Evolutionary conservation across 768 basidiomycete genomes (phyloP).

Genomic region (Amanita fuliginea): DNA sequence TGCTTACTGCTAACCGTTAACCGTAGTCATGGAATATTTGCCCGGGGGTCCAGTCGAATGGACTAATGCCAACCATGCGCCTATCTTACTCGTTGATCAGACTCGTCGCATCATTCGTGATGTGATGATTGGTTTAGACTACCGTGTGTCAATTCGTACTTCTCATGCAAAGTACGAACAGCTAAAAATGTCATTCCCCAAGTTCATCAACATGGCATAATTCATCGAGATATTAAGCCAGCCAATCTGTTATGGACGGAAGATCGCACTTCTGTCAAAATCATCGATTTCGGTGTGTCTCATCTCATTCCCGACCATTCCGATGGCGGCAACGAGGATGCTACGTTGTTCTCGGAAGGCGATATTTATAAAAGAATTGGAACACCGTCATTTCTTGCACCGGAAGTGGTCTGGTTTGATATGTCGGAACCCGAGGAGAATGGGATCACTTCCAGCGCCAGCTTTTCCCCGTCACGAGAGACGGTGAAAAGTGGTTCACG

Average conservation of each 20-base stretch:
- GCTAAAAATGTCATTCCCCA: background rate
- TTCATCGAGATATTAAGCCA: conserved; percentile 87
- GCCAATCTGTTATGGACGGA: conserved; percentile 67
- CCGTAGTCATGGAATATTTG: conserved; percentile 30
- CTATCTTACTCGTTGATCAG: conserved; percentile 24
- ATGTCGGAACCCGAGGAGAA: conserved; percentile 9
- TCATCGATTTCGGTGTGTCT: conserved; percentile 75
- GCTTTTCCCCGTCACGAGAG: conserved; percentile 10
- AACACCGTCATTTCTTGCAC: conserved; percentile 33
- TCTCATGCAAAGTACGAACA: background rate
- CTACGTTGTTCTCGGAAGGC: conserved; percentile 22
- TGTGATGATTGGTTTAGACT: conserved; percentile 30
- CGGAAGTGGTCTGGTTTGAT: conserved; percentile 31
- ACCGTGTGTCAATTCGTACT: conserved; percentile 18
- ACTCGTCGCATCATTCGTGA: conserved; percentile 30
- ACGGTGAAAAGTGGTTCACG: conserved; percentile 11
- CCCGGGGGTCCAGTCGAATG: conserved; percentile 31
- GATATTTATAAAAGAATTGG: conserved; percentile 30
- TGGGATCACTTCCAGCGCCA: conserved; percentile 14
- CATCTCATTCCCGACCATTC: conserved; percentile 12
- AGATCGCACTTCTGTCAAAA: conserved; percentile 57
- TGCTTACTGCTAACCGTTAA: background rate
- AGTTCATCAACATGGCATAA: conserved; percentile 45
- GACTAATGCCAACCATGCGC: conserved; percentile 19
- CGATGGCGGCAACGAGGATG: conserved; percentile 13